Percentiles rank a stretch among this genome's conserved stretches.
Evolutionary conservation across 2,329 filamentous ascomycete genomes (phyloP).

Genomic region (Diplocarpon rosae): DNA sequence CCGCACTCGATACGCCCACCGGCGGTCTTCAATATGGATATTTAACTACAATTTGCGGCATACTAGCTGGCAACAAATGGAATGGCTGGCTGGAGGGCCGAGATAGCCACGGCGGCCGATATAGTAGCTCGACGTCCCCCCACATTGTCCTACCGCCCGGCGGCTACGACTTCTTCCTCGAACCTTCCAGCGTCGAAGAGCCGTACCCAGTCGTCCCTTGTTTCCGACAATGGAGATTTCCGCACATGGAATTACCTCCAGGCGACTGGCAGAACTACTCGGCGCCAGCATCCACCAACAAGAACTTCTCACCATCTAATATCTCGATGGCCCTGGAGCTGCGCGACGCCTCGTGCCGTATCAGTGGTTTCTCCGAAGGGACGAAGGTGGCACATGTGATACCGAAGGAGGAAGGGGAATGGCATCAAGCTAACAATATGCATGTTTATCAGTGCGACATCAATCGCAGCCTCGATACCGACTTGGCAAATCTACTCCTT

Average conservation of each 20-base stretch:
- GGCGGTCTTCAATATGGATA: slow-evolving; percentile 10
- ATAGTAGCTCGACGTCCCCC: background rate
- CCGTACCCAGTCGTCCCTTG: slow-evolving; percentile 10
- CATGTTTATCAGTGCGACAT: slow-evolving; percentile 2
- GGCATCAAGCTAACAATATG: slow-evolving; percentile 10
- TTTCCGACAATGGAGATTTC: slow-evolving; percentile 11
- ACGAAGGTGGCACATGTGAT: slow-evolving; percentile 9
- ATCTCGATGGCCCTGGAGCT: slow-evolving; percentile 1
- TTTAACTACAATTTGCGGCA: slow-evolving; percentile 7
- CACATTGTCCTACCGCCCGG: slow-evolving; percentile 2
- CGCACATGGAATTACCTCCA: slow-evolving; percentile 9
- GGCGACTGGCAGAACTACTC: slow-evolving; percentile 3
- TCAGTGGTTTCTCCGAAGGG: slow-evolving; percentile 7
- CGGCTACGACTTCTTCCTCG: slow-evolving; percentile 12
- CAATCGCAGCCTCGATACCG: background rate
- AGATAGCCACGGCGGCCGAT: no score
- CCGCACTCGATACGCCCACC: slow-evolving; percentile 6
- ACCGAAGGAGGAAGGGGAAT: slow-evolving; percentile 5
- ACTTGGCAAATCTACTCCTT: slow-evolving; percentile 8
- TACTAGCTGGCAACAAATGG: slow-evolving; percentile 12
- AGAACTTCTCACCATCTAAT: slow-evolving; percentile 3
- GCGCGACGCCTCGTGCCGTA: slow-evolving; percentile 9
- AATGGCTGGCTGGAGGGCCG: slow-evolving; percentile 2
- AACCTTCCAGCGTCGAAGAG: slow-evolving; percentile 1
- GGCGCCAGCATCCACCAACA: slow-evolving; percentile 1